Evolutionary conservation across 2,329 filamentous ascomycete genomes (phyloP), one percentile per base, ranked within the genome.

Genomic region (Purpureocillium lavendulum): DNA sequence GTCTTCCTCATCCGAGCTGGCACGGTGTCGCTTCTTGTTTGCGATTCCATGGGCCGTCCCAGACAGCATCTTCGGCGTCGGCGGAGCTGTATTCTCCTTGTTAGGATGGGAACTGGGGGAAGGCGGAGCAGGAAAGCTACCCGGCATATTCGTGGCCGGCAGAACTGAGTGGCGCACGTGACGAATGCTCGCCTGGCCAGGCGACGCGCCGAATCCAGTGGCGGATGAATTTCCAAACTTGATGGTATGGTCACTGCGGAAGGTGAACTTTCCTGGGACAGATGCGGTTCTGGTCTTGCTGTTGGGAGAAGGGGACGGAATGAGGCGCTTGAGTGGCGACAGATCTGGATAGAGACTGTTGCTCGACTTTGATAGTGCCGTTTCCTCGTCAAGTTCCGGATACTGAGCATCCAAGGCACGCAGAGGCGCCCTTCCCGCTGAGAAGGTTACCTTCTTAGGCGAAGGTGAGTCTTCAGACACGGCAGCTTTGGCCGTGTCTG

Each of bases 1-100:
- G 28, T 75, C 70, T 39, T 79, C 75, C 40, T 75, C 73, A 32
- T 77, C 75, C 35, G 68, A 70, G 38, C 61, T 70, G 13, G 70
- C 69, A n/a, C 78, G 69, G 49, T 73, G 69, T 18, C 79, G 73
- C 61, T 81, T 83, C 67, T 83, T 82, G 62, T 77, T 82, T 7
- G 66, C 58, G 60, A 83, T 73, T 14, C 79, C 79, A 48, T 82
- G 79, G 4, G 75, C 67, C 30, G 77, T 68, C 30, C 68, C 67
- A n/a, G 58, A 51, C 37, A 70, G 52, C 54, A 66, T 29, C 33
- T 59, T 57, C 17, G 49, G 49, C 4, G 52, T 48, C 15, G 54
- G 47, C 6, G 67, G 70, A 2, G 62, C 62, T 33, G 65, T 59
- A 49, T 80, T 79, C 52, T 78, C 75, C 59, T 78, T 78, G 57